Percentiles rank a stretch among this genome's conserved stretches.
These are phyloP conservation scores for Talaromyces sp. DNA, from an alignment of 2,329 filamentous ascomycete genomes.

Conservation along the genomic window DNA sequence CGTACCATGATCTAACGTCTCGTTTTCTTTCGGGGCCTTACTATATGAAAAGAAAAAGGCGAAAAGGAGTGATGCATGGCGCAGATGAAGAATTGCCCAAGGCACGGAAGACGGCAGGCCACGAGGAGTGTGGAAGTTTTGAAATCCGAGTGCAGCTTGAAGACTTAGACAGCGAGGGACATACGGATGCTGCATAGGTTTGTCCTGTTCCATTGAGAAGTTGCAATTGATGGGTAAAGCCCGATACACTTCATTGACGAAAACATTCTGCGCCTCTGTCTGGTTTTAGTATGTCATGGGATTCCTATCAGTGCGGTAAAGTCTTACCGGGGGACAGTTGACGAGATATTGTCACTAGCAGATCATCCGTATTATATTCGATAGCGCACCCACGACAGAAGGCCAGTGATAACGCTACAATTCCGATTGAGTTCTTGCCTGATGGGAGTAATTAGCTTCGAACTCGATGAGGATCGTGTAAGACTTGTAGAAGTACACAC, in stretches of 20 bases:
- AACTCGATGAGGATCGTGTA: not conserved
- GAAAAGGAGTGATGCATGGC: constrained; percentile 60
- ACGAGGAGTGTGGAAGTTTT: constrained; percentile 57
- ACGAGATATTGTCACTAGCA: constrained; percentile 61
- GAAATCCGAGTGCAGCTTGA: constrained; percentile 71
- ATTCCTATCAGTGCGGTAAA: not conserved
- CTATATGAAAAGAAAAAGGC: constrained; percentile 62
- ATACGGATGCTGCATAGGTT: constrained; percentile 65
- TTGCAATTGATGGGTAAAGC: constrained; percentile 71
- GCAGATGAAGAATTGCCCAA: constrained; percentile 67
- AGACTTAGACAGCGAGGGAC: constrained; percentile 74
- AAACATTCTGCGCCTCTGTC: constrained; percentile 56
- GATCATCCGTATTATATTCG: constrained; percentile 60
- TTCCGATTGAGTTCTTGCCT: constrained; percentile 47
- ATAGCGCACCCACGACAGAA: constrained; percentile 47
- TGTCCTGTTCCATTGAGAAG: constrained; percentile 73
- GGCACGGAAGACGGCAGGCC: constrained; percentile 68
- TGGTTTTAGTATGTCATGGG: constrained; percentile 16
- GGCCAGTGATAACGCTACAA: constrained; percentile 57
- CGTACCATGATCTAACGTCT: constrained; percentile 54
- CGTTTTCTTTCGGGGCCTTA: constrained; percentile 45
- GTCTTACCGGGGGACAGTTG: constrained; percentile 39
- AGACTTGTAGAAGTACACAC: constrained; percentile 22
- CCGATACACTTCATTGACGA: constrained; percentile 62
- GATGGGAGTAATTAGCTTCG: not conserved